phyloP scores from a whole-genome alignment of 805 yeast species.

The Osmozyma mogii region DNA sequence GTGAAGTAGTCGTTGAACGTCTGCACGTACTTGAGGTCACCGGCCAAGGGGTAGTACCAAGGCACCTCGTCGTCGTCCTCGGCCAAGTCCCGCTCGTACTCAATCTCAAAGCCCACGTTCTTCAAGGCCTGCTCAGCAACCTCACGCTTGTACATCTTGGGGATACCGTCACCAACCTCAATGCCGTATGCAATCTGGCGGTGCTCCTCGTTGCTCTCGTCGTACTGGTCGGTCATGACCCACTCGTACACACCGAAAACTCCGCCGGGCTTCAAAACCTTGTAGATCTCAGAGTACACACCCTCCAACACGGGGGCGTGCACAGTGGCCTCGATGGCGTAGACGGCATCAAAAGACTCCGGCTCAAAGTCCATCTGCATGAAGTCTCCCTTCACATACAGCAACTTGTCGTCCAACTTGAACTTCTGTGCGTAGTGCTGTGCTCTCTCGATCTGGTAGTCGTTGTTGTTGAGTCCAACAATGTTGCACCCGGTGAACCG shows the following conservation, averaged over 20 bases:
- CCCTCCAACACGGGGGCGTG: conserved; percentile 97
- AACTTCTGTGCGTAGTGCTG: conserved; percentile 64
- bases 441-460: conserved; percentile 92
- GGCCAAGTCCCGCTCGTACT: conserved; percentile 75
- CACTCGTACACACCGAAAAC: conserved; percentile 97
- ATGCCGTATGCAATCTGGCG: conserved; percentile 94
- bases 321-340: conserved; percentile 97
- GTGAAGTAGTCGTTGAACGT: conserved; percentile 70
- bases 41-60: conserved; percentile 96
- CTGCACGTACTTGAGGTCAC: conserved; percentile 87
- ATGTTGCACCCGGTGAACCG: conserved; percentile 83
- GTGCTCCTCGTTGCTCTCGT: conserved; percentile 79
- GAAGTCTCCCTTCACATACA: conserved; percentile 93
- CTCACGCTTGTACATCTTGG: conserved; percentile 82
- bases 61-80: conserved; percentile 77
- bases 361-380: conserved; percentile 98
- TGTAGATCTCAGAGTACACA: conserved; percentile 89
- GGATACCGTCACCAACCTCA: conserved; percentile 98
- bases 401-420: conserved; percentile 64
- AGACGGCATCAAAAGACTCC: conserved; percentile 88
- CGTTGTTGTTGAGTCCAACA: conserved; percentile 93
- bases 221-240: conserved; percentile 96
- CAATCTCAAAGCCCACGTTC: conserved; percentile 80
- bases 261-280: conserved; percentile 97
- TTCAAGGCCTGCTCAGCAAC: conserved; percentile 86